Base-by-base conservation (phyloP, 1,284 basidiomycete genomes). In the Entoloma clypeatum region DNA sequence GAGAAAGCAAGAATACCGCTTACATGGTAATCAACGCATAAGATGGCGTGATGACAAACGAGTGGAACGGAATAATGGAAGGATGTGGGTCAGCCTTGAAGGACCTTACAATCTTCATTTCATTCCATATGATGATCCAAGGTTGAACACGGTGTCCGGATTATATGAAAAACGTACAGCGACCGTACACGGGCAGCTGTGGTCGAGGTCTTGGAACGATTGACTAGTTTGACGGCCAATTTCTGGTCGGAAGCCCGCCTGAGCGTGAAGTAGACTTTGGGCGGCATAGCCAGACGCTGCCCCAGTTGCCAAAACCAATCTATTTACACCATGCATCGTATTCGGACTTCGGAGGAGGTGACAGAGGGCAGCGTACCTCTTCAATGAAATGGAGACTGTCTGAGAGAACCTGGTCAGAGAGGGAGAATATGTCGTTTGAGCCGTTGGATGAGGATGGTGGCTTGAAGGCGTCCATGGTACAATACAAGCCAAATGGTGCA, bases 281-380 rank as follows among this genome's bases (percentile, higher is more conserved):
- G 30, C 65, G 65, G 56, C 81, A 86, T 50, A 84, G 61, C 85
- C 85, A 88, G 43, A 88, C 85, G 55, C 82, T 85, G 35, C 87
- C 87, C 88, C 88, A 92, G 64, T 91, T 91, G 26, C 88, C 88
- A 59, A 77, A 89, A 17, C 87, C 87, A 65, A 89, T 84, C 83
- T 90, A 41, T 36, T 4, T n/a, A 22, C 26, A 41, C 41, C 30
- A 28, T 22, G 35, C 26, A 31, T 34, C 46, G 28, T 30, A 47
- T 27, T 33, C 22, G 18, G 13, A 8, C 39, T 24, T 14, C 27
- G 30, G 23, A 25, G 40, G 34, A 45, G 18, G 47, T 23, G 26
- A 45, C 21, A 32, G 17, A 22, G 16, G 41, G 22, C 34, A 40
- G 49, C 69, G 14, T 50, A 82, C 86, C 72, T 89, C 86, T 64